Base-by-base conservation (phyloP, 1,284 basidiomycete species). In the Gomphus sp. region DNA sequence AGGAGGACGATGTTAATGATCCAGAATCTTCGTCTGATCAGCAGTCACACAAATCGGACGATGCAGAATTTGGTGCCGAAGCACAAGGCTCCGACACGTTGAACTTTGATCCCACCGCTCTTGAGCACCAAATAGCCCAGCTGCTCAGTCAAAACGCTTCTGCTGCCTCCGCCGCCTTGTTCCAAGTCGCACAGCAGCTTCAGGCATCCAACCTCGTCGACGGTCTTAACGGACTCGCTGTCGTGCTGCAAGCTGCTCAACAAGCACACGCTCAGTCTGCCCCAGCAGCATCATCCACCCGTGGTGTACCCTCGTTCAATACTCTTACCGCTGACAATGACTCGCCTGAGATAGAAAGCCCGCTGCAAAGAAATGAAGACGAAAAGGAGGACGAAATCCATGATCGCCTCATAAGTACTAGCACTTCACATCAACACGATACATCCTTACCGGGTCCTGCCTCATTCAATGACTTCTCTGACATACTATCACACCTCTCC, bases 281-380 rank as follows among this genome's bases (percentile, higher is more conserved):
- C 2, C 55, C 39, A 28, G 45, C 44, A 16, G 25, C 56, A 2
- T 55, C 60, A 74, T 66, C 80, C 51, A 87, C 85, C 39, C 81
- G 84, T 62, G 80, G 78, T 6, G 83, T 85, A 0, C 86, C 87
- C 56, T 82, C 85, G 3, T 89, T 89, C 65, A 87, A 88, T 67
- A 87, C 85, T 12, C 78, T 88, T 37, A 87, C 82, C 10, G 80
- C 80, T 39, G 76, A 74, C 55, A 78, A 82, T 63, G 67, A 58
- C 49, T 36, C 45, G 51, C 36, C 62, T 65, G 16, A 62, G 62
- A 18, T 63, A 62, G 39, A 64, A 66, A n/a, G 43, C 55, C 45
- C 56, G 52, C 11, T 60, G 60, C 55, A 61, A 60, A 34, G 72
- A 58, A 77, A 76, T 64, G 72, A 70, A 58, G 76, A 70, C 59